A percentile compares a stretch with the other conserved stretches of the same genome.
phyloP scores from a whole-genome alignment of 2,329 filamentous ascomycete genomes.

The Neurospora sp. region DNA sequence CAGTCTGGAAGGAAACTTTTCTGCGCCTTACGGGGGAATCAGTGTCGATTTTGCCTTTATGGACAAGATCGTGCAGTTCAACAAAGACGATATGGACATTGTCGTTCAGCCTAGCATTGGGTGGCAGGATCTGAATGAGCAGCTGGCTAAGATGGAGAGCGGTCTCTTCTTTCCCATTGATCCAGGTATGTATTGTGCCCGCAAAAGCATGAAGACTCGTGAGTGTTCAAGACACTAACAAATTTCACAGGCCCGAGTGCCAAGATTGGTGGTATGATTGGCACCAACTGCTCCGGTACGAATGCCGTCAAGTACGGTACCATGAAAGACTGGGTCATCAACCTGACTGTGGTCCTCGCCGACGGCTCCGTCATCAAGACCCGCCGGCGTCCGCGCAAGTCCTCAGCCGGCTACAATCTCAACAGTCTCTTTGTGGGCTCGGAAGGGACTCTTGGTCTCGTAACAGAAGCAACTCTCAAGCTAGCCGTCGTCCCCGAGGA shows the following conservation, averaged over 20 bases:
- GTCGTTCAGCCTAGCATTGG: conserved; percentile 84
- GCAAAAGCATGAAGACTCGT: background rate
- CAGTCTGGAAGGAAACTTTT: conserved; percentile 83
- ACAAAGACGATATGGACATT: conserved; percentile 84
- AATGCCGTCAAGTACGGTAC: conserved; percentile 76
- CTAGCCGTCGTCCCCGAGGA: conserved; percentile 67
- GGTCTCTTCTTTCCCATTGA: conserved; percentile 89
- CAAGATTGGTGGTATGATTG: conserved; percentile 76
- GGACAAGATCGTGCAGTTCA: conserved; percentile 70
- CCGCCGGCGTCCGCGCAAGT: conserved; percentile 66
- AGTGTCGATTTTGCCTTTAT: conserved; percentile 85
- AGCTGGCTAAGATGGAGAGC: conserved; percentile 55
- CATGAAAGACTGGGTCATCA: conserved; percentile 84
- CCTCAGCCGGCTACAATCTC: conserved; percentile 74
- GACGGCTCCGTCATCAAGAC: conserved; percentile 76
- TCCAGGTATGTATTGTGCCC: conserved; percentile 44
- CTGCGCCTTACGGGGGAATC: conserved; percentile 75
- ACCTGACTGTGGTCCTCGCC: conserved; percentile 69
- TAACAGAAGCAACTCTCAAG: conserved; percentile 77
- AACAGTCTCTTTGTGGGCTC: conserved; percentile 72
- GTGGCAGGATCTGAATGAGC: conserved; percentile 83
- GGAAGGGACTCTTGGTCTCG: conserved; percentile 70
- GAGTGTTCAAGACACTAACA: conserved; percentile 3
- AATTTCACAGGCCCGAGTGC: conserved; percentile 43
- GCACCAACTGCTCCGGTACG: conserved; percentile 68